Evolutionary conservation across 2,329 filamentous ascomycete genomes (phyloP), one percentile per base, ranked within the genome.

Genomic region (Pyrenochaeta sp.): DNA sequence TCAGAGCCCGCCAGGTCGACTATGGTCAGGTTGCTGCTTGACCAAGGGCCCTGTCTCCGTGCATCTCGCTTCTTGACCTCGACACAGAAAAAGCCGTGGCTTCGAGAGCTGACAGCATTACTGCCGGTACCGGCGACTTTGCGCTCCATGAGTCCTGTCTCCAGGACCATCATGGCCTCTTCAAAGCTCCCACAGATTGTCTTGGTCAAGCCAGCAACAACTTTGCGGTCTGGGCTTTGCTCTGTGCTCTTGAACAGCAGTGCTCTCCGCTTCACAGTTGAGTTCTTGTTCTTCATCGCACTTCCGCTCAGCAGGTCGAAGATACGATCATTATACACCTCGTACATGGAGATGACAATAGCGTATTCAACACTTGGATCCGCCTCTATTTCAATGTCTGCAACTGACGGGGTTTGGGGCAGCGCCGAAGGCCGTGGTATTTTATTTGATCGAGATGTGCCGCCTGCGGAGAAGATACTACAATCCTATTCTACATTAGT

Each of bases 261-360:
- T 0, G 90, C 86, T 19, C 92, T 84, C n/a, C 94, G 85, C 50
- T 77, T 77, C n/a, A 77, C 71, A 19, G 72, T 74, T 19, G 72
- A 71, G 35, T 69, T 65, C 50, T 76, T 86, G 4, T 79, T 78
- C 23, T 80, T 81, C 50, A 81, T 81, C 15, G 78, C 72, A 3
- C 82, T 80, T 0, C 80, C 77, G 0, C 87, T 88, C 1, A 99
- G 78, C 0, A 99, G 83, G 63, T 99, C 94, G 68, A 95, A 97
- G 55, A 99, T 97, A 23, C 92, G 86, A 73, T 99, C 93, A 65
- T 99, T 99, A 76, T 99, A 96, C 1, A 99, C 93, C 71, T 99
- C 94, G 72, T 97, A 97, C 92, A 99, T 99, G 40, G 91, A 96
- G 15, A 99, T 81, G 8, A 99, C 77, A 40, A 99, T 85, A 4